Evolutionary conservation across 768 basidiomycete genomes (phyloP), one percentile per base, ranked within the genome.

Genomic region (Mycena sanguinolenta): DNA sequence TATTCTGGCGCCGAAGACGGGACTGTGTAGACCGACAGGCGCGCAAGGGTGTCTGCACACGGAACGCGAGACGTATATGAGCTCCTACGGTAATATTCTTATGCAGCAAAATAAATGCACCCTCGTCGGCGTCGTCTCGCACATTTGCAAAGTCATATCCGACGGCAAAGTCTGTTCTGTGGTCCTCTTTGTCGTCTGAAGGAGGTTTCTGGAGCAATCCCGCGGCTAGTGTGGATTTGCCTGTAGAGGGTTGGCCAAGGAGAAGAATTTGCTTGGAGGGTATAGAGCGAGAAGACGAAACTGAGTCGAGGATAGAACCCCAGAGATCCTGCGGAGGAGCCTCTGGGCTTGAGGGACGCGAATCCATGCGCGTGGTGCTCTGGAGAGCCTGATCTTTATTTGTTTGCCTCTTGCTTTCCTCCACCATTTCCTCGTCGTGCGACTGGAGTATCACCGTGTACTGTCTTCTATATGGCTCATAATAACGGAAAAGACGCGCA

Each of bases 141-240:
- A 98, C 89, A 76, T 98, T 94, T 4, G 94, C 87, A 87, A 95
- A 97, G 74, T 97, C 94, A 77, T 97, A 99, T 44, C 96, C 96
- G 73, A 98, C 79, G 0, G 95, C 95, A 80, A 97, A 92, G 75
- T 96, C 95, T 10, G 84, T 83, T 64, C 86, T 85, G 54, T 88
- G 84, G 68, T 90, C 88, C 71, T 90, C 89, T 73, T 88, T 88
- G 55, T 88, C 89, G 65, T 90, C 89, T 59, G 83, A 73, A n/a
- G 79, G 76, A 14, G 88, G 83, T 79, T 91, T 94, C 77, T 93
- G 90, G 32, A 95, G 84, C 1, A 95, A 80, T 1, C 92, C 91
- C 52, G 92, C 86, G 0, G 89, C 89, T 28, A 97, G 81, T 0
- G 91, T 86, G 1, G 92, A 93, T 79, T 96, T 96, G 70, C 95